Percentiles rank a stretch among this genome's conserved stretches.
Evolutionary conservation across 345 rosid genomes (phyloP).

Genomic region (Gynandropsis gynandra): DNA sequence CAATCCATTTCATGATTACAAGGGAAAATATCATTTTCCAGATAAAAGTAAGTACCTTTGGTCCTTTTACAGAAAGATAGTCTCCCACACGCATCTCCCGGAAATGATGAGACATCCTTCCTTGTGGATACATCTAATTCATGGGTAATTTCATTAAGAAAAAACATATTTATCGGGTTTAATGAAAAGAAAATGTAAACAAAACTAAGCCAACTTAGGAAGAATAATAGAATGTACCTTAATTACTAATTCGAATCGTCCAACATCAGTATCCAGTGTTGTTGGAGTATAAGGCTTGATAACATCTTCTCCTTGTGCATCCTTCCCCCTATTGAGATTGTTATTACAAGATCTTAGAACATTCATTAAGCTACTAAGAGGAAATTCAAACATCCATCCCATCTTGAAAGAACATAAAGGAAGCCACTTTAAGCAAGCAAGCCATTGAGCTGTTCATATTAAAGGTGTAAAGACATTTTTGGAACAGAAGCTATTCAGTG

Average conservation of each 20-base stretch:
- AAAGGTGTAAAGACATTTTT: too few species aligned
- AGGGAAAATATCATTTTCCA: too few species aligned
- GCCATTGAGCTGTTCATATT: too few species aligned
- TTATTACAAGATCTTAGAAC: background rate
- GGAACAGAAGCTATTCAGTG: background rate
- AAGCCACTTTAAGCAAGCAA: too few species aligned
- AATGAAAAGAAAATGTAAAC: background rate
- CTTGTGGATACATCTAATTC: constrained; percentile 92
- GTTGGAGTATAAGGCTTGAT: constrained; percentile 92
- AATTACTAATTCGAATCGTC: constrained; percentile 74
- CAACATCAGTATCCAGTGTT: constrained; percentile 88
- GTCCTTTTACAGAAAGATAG: constrained; percentile 86
- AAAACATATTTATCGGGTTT: background rate
- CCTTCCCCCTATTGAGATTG: constrained; percentile 57
- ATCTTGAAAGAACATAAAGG: constrained; percentile 3
- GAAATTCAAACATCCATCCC: background rate
- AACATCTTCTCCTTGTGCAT: constrained; percentile 79
- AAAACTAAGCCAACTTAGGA: constrained; percentile 16
- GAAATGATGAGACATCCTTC: constrained; percentile 99
- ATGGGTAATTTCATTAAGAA: constrained; percentile 11
- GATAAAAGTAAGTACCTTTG: constrained; percentile 58
- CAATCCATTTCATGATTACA: too few species aligned
- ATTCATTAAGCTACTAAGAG: background rate
- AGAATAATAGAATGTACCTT: constrained; percentile 42
- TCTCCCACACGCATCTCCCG: constrained; percentile 87